Evolutionary conservation across 2,329 filamentous ascomycete genomes (phyloP).

Genomic region (Cadophora gregata): DNA sequence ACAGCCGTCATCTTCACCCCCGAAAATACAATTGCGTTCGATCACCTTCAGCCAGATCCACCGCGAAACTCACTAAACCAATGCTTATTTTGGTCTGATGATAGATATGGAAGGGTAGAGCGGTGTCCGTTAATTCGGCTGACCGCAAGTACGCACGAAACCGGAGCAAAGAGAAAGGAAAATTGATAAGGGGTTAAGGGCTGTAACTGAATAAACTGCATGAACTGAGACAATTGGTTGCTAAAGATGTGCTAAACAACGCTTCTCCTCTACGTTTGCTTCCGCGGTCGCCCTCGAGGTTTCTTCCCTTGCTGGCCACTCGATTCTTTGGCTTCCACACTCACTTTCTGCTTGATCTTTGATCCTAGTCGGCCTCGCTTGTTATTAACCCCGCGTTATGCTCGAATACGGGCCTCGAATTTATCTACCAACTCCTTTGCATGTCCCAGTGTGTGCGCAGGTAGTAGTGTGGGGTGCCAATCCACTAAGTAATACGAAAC

Average conservation of each 20-base stretch:
- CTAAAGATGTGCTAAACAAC: conserved; percentile 5
- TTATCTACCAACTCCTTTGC: conserved; percentile 12
- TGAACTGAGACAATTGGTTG: background rate
- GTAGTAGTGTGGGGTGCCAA: conserved; percentile 1
- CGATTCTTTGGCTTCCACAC: background rate
- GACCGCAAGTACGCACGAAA: background rate
- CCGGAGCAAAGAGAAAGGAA: background rate
- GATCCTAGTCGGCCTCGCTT: conserved; percentile 3
- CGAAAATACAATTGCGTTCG: too few relatives aligned
- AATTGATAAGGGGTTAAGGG: background rate
- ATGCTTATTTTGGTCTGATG: too few relatives aligned
- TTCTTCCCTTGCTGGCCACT: conserved; percentile 3
- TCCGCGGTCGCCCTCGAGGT: background rate
- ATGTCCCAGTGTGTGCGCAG: conserved; percentile 1
- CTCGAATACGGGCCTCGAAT: conserved; percentile 6
- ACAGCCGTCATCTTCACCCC: background rate
- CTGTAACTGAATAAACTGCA: conserved; percentile 1
- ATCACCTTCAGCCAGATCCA: too few relatives aligned
- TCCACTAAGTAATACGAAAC: conserved; percentile 10
- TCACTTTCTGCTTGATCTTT: background rate
- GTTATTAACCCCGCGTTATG: background rate
- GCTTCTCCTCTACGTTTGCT: conserved; percentile 4
- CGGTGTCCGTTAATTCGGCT: background rate
- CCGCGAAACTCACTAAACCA: too few relatives aligned
- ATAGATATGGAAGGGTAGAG: too few relatives aligned